A percentile compares a stretch with the other conserved stretches of the same genome.
Conservation (phyloP, 2,329 filamentous ascomycete species). For the Didymella pomorum region DNA sequence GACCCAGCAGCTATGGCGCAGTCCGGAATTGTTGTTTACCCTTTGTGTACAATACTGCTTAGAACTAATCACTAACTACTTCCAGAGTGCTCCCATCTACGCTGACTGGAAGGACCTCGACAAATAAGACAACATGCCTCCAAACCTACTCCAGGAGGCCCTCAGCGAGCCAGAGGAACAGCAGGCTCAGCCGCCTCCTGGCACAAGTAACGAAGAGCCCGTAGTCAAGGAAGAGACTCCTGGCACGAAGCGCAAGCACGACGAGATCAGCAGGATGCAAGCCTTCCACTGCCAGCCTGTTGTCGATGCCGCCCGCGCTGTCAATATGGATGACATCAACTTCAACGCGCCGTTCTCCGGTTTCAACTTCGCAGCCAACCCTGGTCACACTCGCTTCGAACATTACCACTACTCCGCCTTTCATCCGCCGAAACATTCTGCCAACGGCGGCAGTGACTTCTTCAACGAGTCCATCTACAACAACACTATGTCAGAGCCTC, state of each 20-base stretch:
- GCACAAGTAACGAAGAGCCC: not conserved
- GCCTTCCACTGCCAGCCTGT: not conserved
- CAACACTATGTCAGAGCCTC: not conserved
- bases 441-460: not conserved
- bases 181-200: not conserved
- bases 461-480: not conserved
- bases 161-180: not conserved
- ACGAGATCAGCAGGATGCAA: not conserved
- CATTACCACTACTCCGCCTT: not conserved
- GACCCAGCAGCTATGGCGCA: not conserved
- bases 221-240: conserved; percentile 4
- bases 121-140: not conserved
- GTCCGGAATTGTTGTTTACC: not conserved
- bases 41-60: no score
- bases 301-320: conserved; percentile 4
- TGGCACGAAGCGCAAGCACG: conserved; percentile 7
- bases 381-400: not conserved
- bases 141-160: not conserved
- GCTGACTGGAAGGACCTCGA: not conserved
- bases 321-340: conserved; percentile 9
- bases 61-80: not conserved
- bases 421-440: not conserved
- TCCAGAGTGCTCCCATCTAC: not conserved
- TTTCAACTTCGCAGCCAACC: not conserved
- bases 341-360: conserved; percentile 1